Conservation (phyloP, 345 rosid species). For the Populus alba region DNA sequence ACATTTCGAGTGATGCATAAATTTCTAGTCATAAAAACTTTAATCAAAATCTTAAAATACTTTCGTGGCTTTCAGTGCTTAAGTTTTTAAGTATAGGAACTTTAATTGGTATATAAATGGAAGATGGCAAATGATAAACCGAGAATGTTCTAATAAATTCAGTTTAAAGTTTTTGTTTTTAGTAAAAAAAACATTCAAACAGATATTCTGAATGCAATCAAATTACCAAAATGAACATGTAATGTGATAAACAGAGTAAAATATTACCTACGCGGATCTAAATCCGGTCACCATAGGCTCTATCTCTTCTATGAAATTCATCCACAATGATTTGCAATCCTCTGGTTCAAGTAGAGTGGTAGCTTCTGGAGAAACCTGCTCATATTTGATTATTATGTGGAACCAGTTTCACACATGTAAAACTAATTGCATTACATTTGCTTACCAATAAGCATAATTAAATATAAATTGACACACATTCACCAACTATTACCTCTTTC, state of each 20-base stretch:
- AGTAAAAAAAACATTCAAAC: too few species aligned
- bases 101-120: too few species aligned
- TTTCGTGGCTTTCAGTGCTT: too few species aligned
- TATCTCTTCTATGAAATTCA: conserved; percentile 29
- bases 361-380: conserved; percentile 50
- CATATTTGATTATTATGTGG: conserved; percentile 11
- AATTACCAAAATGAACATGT: not conserved
- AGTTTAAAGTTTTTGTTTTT: too few species aligned
- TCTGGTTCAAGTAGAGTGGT: conserved; percentile 18
- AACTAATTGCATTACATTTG: not conserved
- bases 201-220: too few species aligned
- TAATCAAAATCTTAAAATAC: too few species aligned
- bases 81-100: too few species aligned
- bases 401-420: not conserved
- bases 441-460: not conserved
- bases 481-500: conserved; percentile 53
- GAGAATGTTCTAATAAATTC: not conserved
- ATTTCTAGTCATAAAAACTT: too few species aligned
- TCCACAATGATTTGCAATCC: conserved; percentile 31
- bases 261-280: conserved; percentile 59
- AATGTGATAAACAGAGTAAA: not conserved
- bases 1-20: too few species aligned
- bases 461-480: not conserved
- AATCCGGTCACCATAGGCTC: conserved; percentile 39
- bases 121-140: too few species aligned